Evolutionary conservation across 768 basidiomycete genomes (phyloP).

Genomic region (Lactarius hengduanensis): DNA sequence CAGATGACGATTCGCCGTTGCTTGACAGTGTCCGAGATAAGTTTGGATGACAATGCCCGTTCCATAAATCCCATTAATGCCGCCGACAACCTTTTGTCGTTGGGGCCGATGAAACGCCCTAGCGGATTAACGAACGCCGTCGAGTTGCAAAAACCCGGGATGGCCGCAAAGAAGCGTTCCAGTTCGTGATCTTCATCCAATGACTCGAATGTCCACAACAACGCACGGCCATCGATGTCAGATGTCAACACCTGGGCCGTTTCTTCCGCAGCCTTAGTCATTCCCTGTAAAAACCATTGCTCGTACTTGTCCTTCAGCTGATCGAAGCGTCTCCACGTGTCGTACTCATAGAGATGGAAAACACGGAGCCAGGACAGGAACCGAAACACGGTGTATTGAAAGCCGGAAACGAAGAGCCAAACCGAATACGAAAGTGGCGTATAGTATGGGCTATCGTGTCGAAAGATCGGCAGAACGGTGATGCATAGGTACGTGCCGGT

Average conservation of each 20-base stretch:
- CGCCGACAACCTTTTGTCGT: slow-evolving; percentile 9
- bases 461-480: slow-evolving; percentile 8
- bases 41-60: slow-evolving; percentile 4
- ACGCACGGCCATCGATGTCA: slow-evolving; percentile 9
- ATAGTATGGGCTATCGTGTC: neutral
- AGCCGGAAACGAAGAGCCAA: slow-evolving; percentile 7
- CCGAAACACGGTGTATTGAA: neutral
- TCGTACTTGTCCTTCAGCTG: neutral
- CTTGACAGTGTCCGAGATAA: slow-evolving; percentile 11
- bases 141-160: slow-evolving; percentile 15
- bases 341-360: slow-evolving; percentile 4
- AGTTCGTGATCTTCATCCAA: slow-evolving; percentile 17
- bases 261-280: slow-evolving; percentile 12
- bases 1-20: slow-evolving; percentile 16
- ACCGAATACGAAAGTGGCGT: slow-evolving; percentile 13
- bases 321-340: slow-evolving; percentile 3
- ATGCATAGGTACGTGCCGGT: slow-evolving; percentile 1
- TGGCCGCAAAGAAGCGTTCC: slow-evolving; percentile 19
- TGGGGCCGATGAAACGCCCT: slow-evolving; percentile 10
- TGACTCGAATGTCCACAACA: slow-evolving; percentile 16
- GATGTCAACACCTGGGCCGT: slow-evolving; percentile 3
- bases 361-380: slow-evolving; percentile 4
- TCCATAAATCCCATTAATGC: slow-evolving; percentile 12
- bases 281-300: neutral
- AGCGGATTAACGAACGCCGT: neutral